Evolutionary conservation across 345 rosid species (phyloP), one percentile per base, ranked within the genome.

Genomic region (Sonneratia alba): DNA sequence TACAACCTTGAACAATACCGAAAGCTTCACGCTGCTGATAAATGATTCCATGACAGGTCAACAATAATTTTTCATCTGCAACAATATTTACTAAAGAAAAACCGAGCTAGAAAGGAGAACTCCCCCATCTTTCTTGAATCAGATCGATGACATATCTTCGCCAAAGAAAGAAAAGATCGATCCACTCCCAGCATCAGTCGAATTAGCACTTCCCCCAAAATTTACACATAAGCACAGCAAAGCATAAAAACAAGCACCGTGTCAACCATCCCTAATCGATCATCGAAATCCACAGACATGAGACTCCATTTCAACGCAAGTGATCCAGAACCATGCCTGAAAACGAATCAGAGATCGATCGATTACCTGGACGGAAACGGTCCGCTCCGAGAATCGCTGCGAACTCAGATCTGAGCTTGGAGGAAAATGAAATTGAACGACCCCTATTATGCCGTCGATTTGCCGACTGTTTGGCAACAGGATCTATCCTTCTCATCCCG

Each of bases 391-490:
- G 24, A 57, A 57, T 57, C 63, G 8, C 63, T 22, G 32, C 32
- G 32, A 57, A 21, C n/a, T 57, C 63, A 57, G 63, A 57, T 57
- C 63, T 57, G 63, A 57, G 63, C 63, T 57, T 22, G 32, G 32
- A n/a, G 9, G 63, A 57, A 22, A n/a, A 57, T 7, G 63, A 57
- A 22, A 40, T 40, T 40, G 43, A 40, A 40, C 43, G 43, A 40
- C 43, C 43, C 43, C 43, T 40, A 40, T 40, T 40, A 40, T 40
- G 43, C 43, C 43, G 4, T 40, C 7, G 43, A 40, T 40, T 40
- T 40, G 43, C 7, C 43, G 43, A 40, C 43, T 40, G 43, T 40
- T 40, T 40, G 43, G 43, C 43, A 7, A 40, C 4, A 3, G 43
- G 43, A 7, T 40, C 43, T 40, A 40, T 40, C 7, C 43, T 40